These are phyloP conservation scores for Boletus bicolor DNA, from an alignment of 768 basidiomycete genomes.

Conservation along the genomic window DNA sequence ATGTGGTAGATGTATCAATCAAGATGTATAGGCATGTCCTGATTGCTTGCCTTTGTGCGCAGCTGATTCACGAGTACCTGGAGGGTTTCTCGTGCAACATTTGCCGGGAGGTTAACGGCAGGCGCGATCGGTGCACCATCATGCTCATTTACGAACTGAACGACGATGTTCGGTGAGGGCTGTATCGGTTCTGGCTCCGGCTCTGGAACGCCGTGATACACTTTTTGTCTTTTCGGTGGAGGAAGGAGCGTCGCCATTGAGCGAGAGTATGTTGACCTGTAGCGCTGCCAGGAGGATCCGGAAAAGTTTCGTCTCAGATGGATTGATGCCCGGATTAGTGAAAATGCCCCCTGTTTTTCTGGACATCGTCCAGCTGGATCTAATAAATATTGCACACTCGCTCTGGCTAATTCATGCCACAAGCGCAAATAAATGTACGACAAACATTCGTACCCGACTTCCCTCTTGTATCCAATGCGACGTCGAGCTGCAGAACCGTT, in stretches of 20 bases:
- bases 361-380: background rate
- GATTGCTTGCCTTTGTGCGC: constrained; percentile 57
- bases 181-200: constrained; percentile 50
- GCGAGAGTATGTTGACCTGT: background rate
- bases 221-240: constrained; percentile 85
- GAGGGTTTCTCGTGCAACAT: constrained; percentile 77
- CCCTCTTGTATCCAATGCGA: background rate
- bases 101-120: constrained; percentile 84
- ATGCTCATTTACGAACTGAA: constrained; percentile 90
- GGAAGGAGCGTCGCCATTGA: constrained; percentile 82
- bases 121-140: constrained; percentile 81
- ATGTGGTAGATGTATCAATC: constrained; percentile 4
- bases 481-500: background rate
- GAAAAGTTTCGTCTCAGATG: background rate
- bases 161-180: constrained; percentile 68
- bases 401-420: no score
- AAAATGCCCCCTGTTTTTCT: constrained; percentile 16
- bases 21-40: constrained; percentile 13
- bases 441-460: background rate
- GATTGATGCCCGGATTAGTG: constrained; percentile 3
- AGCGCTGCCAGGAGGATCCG: background rate
- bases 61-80: constrained; percentile 90
- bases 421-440: background rate
- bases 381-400: no score
- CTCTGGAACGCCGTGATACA: constrained; percentile 70